Percentiles rank a stretch among this genome's conserved stretches.
These are phyloP conservation scores for Termitomyces sp. DNA, from an alignment of 768 basidiomycete species.

Conservation along the genomic window DNA sequence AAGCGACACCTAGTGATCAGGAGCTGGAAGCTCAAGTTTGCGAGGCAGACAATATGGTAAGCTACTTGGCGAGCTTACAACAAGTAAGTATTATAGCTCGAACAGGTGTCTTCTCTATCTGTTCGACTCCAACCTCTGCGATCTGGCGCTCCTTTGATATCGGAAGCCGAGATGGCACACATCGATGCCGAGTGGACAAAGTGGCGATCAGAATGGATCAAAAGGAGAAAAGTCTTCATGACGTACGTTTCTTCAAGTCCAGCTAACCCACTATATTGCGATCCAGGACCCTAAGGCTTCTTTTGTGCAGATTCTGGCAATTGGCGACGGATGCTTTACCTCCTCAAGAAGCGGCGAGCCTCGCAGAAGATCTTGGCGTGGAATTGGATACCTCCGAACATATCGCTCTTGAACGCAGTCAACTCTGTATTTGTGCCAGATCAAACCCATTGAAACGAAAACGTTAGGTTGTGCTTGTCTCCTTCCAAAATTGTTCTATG, in stretches of 20 bases:
- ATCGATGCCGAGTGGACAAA: slow-evolving; percentile 73
- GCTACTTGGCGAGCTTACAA: slow-evolving; percentile 9
- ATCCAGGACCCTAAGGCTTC: background rate
- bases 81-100: background rate
- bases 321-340: slow-evolving; percentile 64
- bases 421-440: slow-evolving; percentile 45
- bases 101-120: slow-evolving; percentile 47
- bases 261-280: background rate
- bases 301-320: slow-evolving; percentile 67
- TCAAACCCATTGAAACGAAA: slow-evolving; percentile 49
- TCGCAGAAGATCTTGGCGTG: slow-evolving; percentile 81
- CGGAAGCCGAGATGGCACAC: slow-evolving; percentile 63
- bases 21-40: slow-evolving; percentile 58
- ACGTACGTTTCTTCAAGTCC: slow-evolving; percentile 44
- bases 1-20: slow-evolving; percentile 62
- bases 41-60: slow-evolving; percentile 52
- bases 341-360: slow-evolving; percentile 58
- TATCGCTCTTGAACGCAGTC: slow-evolving; percentile 54
- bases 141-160: slow-evolving; percentile 63
- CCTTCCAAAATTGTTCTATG: background rate
- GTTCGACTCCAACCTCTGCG: slow-evolving; percentile 63
- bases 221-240: slow-evolving; percentile 71
- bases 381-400: slow-evolving; percentile 78
- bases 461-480: slow-evolving; percentile 22
- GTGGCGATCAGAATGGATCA: slow-evolving; percentile 82